Evolutionary conservation across 805 yeast genomes (phyloP).

Genomic region (Yarrowia keelungensis): DNA sequence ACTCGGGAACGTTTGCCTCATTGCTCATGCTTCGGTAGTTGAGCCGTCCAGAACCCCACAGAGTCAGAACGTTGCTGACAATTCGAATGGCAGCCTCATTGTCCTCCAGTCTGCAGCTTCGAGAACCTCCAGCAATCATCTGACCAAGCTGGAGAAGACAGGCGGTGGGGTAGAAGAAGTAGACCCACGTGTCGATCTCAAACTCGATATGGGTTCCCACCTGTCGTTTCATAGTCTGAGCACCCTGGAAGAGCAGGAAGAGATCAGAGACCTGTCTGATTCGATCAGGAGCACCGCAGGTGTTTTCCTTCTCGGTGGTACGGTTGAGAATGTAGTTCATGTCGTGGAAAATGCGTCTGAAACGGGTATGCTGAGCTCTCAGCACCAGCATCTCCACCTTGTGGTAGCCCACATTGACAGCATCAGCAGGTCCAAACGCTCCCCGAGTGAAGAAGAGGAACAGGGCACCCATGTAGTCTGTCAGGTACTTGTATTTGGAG

Average conservation of each 20-base stretch:
- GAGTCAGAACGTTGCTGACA: conserved; percentile 44
- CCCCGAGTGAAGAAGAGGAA: conserved; percentile 58
- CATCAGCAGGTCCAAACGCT: conserved; percentile 36
- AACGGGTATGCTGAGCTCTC: conserved; percentile 59
- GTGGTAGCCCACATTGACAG: conserved; percentile 33
- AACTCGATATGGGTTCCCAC: conserved; percentile 84
- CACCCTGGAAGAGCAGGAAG: conserved; percentile 74
- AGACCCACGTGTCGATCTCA: conserved; percentile 83
- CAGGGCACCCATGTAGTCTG: conserved; percentile 66
- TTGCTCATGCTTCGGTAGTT: conserved; percentile 41
- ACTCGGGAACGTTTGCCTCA: conserved; percentile 43
- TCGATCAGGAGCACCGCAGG: conserved; percentile 56
- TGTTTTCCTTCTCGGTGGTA: conserved; percentile 60
- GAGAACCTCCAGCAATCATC: conserved; percentile 49
- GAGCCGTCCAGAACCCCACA: conserved; percentile 47
- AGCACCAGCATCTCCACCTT: conserved; percentile 29
- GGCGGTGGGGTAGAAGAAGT: conserved; percentile 71
- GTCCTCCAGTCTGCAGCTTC: conserved; percentile 41
- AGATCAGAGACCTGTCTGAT: conserved; percentile 70
- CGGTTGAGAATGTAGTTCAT: conserved; percentile 78
- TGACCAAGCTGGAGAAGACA: conserved; percentile 62
- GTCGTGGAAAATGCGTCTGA: conserved; percentile 82
- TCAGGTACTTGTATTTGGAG: conserved; percentile 67
- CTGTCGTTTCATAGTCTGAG: conserved; percentile 77
- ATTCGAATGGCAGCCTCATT: conserved; percentile 42